Conservation (phyloP, 1,139 yeast species). For the Petasospora fabianii region DNA sequence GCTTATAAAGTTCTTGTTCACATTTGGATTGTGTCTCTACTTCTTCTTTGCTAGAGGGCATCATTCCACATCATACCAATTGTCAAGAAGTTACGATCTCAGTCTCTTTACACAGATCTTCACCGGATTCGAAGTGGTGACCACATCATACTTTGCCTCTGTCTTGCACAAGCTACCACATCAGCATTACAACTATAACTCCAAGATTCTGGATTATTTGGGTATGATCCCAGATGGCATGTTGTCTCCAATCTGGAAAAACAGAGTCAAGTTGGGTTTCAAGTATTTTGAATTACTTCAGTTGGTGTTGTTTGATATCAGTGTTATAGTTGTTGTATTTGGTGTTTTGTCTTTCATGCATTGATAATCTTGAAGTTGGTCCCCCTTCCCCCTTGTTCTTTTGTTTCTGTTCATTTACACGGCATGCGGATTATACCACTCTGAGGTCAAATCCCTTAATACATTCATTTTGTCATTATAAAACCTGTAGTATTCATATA, state of each 20-base stretch:
- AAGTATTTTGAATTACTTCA: slow-evolving; percentile 38
- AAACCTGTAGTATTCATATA: too few species aligned
- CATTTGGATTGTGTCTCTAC: slow-evolving; percentile 8
- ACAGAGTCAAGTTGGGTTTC: slow-evolving; percentile 25
- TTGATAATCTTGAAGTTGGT: slow-evolving; percentile 2
- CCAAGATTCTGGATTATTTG: slow-evolving; percentile 22
- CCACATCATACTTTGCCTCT: slow-evolving; percentile 31
- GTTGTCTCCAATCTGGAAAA: slow-evolving; percentile 24
- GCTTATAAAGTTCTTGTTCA: slow-evolving; percentile 19
- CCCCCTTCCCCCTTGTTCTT: too few species aligned
- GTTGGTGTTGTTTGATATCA: slow-evolving; percentile 37
- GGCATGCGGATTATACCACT: too few species aligned
- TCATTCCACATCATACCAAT: slow-evolving; percentile 19
- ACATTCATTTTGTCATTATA: too few species aligned
- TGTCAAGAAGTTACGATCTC: slow-evolving; percentile 19
- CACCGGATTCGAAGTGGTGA: slow-evolving; percentile 33
- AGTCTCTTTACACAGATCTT: slow-evolving; percentile 36
- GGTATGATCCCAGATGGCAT: slow-evolving; percentile 27
- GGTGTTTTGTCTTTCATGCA: slow-evolving; percentile 32
- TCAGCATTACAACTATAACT: slow-evolving; percentile 25
- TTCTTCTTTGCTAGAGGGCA: slow-evolving; percentile 17
- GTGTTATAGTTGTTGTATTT: slow-evolving; percentile 36
- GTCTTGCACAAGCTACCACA: slow-evolving; percentile 29
- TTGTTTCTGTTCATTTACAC: too few species aligned
- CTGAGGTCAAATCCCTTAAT: too few species aligned